Evolutionary conservation across 768 basidiomycete species (phyloP).

Genomic region (Cystobasidiopsis lactophilus): DNA sequence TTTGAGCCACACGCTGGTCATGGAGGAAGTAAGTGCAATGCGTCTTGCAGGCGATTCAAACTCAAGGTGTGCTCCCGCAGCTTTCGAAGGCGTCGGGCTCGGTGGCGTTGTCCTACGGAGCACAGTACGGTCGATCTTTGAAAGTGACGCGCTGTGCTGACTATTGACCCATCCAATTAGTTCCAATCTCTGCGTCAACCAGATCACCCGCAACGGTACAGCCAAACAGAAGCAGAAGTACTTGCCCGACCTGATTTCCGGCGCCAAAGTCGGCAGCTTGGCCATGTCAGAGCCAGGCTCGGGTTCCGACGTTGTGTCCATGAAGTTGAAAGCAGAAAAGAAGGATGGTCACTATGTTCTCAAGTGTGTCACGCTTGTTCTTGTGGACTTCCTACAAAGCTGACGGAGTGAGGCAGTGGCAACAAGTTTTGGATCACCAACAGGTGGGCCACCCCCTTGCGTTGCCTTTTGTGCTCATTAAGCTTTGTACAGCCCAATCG

Average conservation of each 20-base stretch:
- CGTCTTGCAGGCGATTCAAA: neutral
- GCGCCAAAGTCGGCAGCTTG: conserved; percentile 53
- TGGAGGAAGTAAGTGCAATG: conserved; percentile 39
- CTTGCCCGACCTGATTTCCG: conserved; percentile 54
- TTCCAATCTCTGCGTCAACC: conserved; percentile 71
- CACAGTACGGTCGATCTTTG: conserved; percentile 31
- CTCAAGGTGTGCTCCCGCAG: conserved; percentile 21
- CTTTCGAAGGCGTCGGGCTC: conserved; percentile 75
- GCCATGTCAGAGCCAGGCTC: conserved; percentile 87
- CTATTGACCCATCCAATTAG: neutral
- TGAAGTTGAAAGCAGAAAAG: conserved; percentile 63
- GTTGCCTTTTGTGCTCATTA: no score
- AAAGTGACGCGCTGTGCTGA: neutral
- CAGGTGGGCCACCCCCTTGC: conserved; percentile 30
- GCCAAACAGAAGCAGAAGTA: conserved; percentile 63
- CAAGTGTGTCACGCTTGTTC: no score
- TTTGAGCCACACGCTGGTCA: conserved; percentile 67
- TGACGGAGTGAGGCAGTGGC: no score
- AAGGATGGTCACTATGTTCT: conserved; percentile 51
- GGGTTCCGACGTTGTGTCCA: conserved; percentile 89
- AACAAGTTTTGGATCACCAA: conserved; percentile 64
- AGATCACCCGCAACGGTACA: conserved; percentile 66
- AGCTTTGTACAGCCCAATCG: conserved; percentile 86
- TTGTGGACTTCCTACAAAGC: no score
- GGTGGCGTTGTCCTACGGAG: conserved; percentile 75